phyloP scores from a whole-genome alignment of 805 yeast genomes.

The Myxozyma udenii region DNA sequence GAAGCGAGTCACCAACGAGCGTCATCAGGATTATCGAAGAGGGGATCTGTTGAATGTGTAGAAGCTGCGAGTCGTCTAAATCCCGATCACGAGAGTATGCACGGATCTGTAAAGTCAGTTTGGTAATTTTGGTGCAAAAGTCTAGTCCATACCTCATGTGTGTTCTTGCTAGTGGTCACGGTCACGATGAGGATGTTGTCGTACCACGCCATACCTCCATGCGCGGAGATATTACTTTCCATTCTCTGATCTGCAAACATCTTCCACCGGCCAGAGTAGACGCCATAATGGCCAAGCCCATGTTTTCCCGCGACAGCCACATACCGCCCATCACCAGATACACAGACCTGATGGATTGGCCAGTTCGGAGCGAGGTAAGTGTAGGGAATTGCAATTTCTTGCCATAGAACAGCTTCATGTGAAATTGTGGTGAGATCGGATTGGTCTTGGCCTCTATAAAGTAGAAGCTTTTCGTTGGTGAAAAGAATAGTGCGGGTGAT shows the following conservation, averaged over 20 bases:
- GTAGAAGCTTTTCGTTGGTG: constrained; percentile 42
- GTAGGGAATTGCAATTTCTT: constrained; percentile 47
- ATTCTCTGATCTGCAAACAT: constrained; percentile 40
- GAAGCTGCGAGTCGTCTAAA: constrained; percentile 36
- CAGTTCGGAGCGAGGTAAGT: constrained; percentile 46
- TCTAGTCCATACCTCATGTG: constrained; percentile 19
- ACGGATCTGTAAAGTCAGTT: constrained; percentile 33
- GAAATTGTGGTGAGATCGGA: constrained; percentile 42
- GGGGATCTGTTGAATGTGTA: constrained; percentile 35
- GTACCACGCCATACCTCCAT: constrained; percentile 43
- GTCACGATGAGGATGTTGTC: constrained; percentile 40
- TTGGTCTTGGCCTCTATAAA: constrained; percentile 51
- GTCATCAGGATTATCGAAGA: constrained; percentile 37
- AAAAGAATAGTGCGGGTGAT: constrained; percentile 46
- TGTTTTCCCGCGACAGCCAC: constrained; percentile 51
- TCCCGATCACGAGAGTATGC: constrained; percentile 41
- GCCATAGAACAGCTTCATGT: constrained; percentile 48
- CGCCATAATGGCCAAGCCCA: constrained; percentile 47
- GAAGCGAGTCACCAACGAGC: constrained; percentile 34
- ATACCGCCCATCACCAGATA: constrained; percentile 48
- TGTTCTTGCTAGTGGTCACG: constrained; percentile 33
- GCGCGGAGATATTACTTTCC: constrained; percentile 39
- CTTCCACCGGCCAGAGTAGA: constrained; percentile 48
- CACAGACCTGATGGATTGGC: constrained; percentile 44
- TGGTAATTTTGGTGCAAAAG: neutral